A percentile compares a stretch with the other conserved stretches of the same genome.
phyloP scores from a whole-genome alignment of 2,329 filamentous ascomycete genomes.

The Pseudomassariella vexata region DNA sequence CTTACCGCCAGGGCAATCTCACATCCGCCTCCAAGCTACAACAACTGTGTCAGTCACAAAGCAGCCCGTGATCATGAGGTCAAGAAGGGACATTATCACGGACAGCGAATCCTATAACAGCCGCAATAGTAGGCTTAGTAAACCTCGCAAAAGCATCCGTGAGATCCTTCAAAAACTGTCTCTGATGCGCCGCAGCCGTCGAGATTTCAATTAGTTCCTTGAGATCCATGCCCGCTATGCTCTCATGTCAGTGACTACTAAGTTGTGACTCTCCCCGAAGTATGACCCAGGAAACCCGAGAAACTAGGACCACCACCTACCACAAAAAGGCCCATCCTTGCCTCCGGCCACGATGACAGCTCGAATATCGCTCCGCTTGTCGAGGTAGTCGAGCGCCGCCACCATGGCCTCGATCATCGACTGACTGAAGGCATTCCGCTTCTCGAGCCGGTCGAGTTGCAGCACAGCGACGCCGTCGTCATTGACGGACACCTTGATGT shows the following conservation, averaged over 20 bases:
- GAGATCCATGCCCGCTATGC: slow-evolving; percentile 27
- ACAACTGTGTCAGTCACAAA: slow-evolving; percentile 16
- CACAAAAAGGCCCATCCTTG: slow-evolving; percentile 28
- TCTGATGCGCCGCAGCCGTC: slow-evolving; percentile 19
- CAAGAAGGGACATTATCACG: slow-evolving; percentile 13
- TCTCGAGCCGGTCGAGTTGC: slow-evolving; percentile 22
- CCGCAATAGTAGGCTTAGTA: slow-evolving; percentile 42
- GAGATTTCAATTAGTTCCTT: slow-evolving; percentile 24
- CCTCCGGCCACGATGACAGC: slow-evolving; percentile 32
- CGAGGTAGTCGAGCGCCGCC: too few relatives aligned
- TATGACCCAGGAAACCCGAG: background rate
- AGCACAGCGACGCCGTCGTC: slow-evolving; percentile 2
- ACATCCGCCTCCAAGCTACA: slow-evolving; percentile 40
- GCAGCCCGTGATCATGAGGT: background rate
- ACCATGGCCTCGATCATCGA: slow-evolving; percentile 42
- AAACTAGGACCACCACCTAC: slow-evolving; percentile 24
- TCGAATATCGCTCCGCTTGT: slow-evolving; percentile 21
- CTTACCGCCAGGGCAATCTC: slow-evolving; percentile 41
- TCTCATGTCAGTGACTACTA: slow-evolving; percentile 7
- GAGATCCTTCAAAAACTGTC: slow-evolving; percentile 33
- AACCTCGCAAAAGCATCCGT: slow-evolving; percentile 27
- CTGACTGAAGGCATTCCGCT: slow-evolving; percentile 53
- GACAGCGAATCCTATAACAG: slow-evolving; percentile 44
- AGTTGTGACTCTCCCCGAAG: background rate
- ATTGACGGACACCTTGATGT: slow-evolving; percentile 2